Base-by-base conservation (phyloP, 768 basidiomycete species). In the Collybia sordida region DNA sequence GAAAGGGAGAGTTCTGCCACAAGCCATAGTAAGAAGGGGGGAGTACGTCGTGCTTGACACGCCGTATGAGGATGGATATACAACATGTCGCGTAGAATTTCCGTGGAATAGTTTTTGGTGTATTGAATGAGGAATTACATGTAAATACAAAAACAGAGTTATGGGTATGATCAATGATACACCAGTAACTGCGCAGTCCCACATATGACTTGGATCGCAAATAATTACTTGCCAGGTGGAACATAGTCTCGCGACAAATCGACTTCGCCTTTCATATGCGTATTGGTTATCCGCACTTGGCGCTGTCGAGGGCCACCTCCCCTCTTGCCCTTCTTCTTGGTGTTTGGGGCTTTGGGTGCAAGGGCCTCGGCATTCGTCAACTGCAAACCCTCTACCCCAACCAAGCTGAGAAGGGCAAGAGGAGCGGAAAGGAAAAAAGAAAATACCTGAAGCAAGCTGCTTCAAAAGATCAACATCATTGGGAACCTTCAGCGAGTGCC, bases 401-500 rank as follows among this genome's bases (percentile, higher is more conserved):
- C 24, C 37, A 50, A 34, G 42, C 58, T 56, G 17, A 55, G 38
- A 45, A 35, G 46, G 47, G 39, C 42, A 43, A 45, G 34, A 45
- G 35, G 18, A 49, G 38, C 53, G 39, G 17, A 23, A 49, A 23
- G 35, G 46, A 42, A 43, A 15, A 18, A 38, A 35, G 12, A 24
- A 59, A 69, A 51, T 63, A 88, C 89, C 88, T 51, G 83, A 84
- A 6, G 83, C 82, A 40, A 96, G 80, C 51, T 90, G 83, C 59
- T 80, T 85, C 49, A 88, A 74, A 2, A 96, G 68, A 60, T 94
- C 91, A 21, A 88, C 88, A 37, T 93, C 90, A 46, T 89, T 88
- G 1, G 93, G 93, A 1, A 93, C 88, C 59, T 83, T 85, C 15
- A 94, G 74, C 3, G 79, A 77, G 65, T 91, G 90, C 93, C 94